Base-by-base conservation (phyloP, 352 stramenopile species). In the Saprolegnia diclina region DNA sequence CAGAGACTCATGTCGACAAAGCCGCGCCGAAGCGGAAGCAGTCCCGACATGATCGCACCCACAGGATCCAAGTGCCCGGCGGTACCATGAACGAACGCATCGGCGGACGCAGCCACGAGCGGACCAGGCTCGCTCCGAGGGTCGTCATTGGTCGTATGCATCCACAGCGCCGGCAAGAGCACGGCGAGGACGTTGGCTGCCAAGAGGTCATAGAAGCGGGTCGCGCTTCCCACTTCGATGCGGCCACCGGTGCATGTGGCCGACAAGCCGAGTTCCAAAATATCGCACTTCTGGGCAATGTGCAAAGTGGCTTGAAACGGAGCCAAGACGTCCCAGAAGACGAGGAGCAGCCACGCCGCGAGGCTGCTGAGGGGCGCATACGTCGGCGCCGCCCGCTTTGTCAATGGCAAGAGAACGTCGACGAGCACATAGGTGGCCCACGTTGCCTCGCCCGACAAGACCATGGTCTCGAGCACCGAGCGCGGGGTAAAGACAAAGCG, bases 1-100 rank as follows among this genome's bases (percentile, higher is more conserved):
- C 57, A 66, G n/a, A 66, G n/a, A 21, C 50, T 66, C 4, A 66
- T 42, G 44, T 66, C 57, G 6, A 66, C 35, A 13, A 35, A 40
- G 37, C 21, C 24, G 5, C 24, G 13, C 18, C 7, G 38, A 21
- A 7, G n/a, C 18, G 22, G 57, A 4, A 66, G 14, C 5, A 66
- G n/a, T 11, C 57, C 57, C 22, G 35, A 55, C 57, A 66, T 53
- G 38, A 55, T 26, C 5, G n/a, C 19, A 0, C 37, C 57, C 21
- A 40, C 42, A 16, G 32, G 13, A 13, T 66, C 57, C 11, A 66
- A 21, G 42, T n/a, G 42, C 13, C 13, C 11, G 18, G 42, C 42
- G 18, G 42, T 3, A 7, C 42, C 10, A 10, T 48, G 11, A 7
- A 48, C 1, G 42, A 48, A 48, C 1, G 18, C 11, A 48, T 14